Conservation (phyloP, 805 yeast species). For the Pichia paraexigua region DNA sequence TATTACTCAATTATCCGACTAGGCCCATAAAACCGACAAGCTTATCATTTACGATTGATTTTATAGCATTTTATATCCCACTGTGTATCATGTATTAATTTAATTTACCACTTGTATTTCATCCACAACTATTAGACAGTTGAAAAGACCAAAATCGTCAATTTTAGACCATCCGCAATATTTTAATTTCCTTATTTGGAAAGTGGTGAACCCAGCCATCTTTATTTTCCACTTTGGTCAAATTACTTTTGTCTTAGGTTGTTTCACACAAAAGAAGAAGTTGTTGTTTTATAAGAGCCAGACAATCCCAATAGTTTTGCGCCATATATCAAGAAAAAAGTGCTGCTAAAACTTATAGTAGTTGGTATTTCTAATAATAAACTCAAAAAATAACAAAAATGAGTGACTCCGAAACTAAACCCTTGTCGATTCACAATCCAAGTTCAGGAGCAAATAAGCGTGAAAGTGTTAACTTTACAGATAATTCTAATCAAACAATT, state of each 20-base stretch:
- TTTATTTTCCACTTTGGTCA: not conserved
- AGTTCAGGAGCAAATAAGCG: not conserved
- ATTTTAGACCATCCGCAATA: not conserved
- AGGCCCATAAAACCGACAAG: not conserved
- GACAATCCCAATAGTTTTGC: not conserved
- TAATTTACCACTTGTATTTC: not conserved
- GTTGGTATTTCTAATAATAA: not conserved
- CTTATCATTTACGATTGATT: not conserved
- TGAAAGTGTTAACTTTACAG: not conserved
- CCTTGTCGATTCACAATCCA: not conserved
- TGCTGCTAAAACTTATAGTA: too few species aligned
- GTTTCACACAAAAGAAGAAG: not conserved
- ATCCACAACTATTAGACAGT: not conserved
- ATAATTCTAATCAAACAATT: not conserved
- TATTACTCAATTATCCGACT: constrained; percentile 56
- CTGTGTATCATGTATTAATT: not conserved
- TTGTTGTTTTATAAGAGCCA: not conserved
- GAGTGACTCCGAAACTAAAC: not conserved
- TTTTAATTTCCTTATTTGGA: not conserved
- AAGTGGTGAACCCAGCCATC: not conserved
- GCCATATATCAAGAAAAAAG: too few species aligned
- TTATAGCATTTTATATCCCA: not conserved
- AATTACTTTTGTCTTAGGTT: not conserved
- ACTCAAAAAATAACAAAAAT: not conserved
- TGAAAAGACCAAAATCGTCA: not conserved